Evolutionary conservation across 805 yeast genomes (phyloP).

Genomic region (Nakazawaea peltata): DNA sequence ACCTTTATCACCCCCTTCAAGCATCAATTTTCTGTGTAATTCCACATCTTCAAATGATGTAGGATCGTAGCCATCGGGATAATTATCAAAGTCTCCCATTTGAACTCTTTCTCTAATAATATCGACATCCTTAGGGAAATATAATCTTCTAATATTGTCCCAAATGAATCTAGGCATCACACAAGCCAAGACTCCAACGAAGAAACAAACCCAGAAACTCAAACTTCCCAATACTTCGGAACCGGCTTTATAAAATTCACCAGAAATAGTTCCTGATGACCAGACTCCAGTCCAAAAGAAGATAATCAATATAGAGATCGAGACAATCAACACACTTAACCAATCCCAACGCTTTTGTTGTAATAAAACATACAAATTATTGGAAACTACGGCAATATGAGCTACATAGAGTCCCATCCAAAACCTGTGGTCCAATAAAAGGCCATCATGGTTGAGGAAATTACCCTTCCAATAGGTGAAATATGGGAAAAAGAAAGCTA

Average conservation of each 20-base stretch:
- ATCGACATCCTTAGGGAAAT: constrained; percentile 60
- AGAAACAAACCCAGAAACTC: constrained; percentile 59
- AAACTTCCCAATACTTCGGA: constrained; percentile 54
- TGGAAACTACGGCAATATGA: constrained; percentile 56
- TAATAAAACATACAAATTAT: constrained; percentile 56
- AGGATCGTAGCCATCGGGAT: constrained; percentile 46
- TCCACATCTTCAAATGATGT: constrained; percentile 29
- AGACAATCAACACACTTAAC: constrained; percentile 48
- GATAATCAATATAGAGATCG: constrained; percentile 49
- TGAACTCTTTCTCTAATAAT: constrained; percentile 56
- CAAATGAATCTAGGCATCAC: constrained; percentile 53
- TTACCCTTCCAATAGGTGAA: constrained; percentile 36
- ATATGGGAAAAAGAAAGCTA: constrained; percentile 71
- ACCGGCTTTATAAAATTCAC: constrained; percentile 62
- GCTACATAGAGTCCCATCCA: constrained; percentile 65
- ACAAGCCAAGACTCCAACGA: constrained; percentile 49
- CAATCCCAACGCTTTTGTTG: constrained; percentile 82
- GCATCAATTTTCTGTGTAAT: constrained; percentile 10
- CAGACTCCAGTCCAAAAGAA: constrained; percentile 79
- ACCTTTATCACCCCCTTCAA: neutral
- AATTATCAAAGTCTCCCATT: constrained; percentile 41
- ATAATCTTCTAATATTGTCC: constrained; percentile 42
- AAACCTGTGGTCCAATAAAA: constrained; percentile 61
- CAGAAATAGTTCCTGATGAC: constrained; percentile 46
- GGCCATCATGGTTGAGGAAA: constrained; percentile 43